These are phyloP conservation scores for Colletotrichum sp. DNA, from an alignment of 2,329 filamentous ascomycete genomes.

Conservation along the genomic window DNA sequence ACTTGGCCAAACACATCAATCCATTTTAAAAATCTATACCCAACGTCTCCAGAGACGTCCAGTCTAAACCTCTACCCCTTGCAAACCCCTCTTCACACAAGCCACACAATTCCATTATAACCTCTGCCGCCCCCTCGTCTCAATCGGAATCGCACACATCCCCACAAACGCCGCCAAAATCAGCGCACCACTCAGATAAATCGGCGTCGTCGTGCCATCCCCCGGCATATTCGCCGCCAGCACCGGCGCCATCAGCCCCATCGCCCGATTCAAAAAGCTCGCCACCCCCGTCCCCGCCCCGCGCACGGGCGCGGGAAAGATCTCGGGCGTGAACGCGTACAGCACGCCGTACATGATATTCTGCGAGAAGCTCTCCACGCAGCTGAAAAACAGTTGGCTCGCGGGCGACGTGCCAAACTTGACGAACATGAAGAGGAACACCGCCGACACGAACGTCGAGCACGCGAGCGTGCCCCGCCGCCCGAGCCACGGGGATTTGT, in stretches of 20 bases:
- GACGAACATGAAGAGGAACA: conserved; percentile 74
- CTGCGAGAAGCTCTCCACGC: conserved; percentile 73
- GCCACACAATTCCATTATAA: conserved; percentile 39
- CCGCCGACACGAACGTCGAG: conserved; percentile 69
- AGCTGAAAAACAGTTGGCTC: conserved; percentile 69
- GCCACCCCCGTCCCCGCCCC: conserved; percentile 77
- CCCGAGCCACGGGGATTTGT: conserved; percentile 66
- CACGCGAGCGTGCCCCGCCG: conserved; percentile 74
- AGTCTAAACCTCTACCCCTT: accelerated
- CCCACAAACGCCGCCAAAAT: conserved; percentile 65
- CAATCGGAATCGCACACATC: conserved; percentile 66
- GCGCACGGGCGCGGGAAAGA: conserved; percentile 75
- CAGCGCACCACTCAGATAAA: conserved; percentile 61
- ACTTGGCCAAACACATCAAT: neutral
- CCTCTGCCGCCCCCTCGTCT: conserved; percentile 64
- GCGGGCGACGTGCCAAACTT: conserved; percentile 59
- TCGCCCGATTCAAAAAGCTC: conserved; percentile 72
- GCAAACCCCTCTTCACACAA: neutral
- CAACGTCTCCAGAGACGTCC: neutral
- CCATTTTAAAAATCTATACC: neutral
- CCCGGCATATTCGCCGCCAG: conserved; percentile 67
- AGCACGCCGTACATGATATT: conserved; percentile 81
- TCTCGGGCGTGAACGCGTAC: conserved; percentile 79
- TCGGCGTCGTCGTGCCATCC: conserved; percentile 60
- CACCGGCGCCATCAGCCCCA: conserved; percentile 72